Percentiles rank a stretch among this genome's conserved stretches.
phyloP scores from a whole-genome alignment of 768 basidiomycete genomes.

The Scleroderma bovista region DNA sequence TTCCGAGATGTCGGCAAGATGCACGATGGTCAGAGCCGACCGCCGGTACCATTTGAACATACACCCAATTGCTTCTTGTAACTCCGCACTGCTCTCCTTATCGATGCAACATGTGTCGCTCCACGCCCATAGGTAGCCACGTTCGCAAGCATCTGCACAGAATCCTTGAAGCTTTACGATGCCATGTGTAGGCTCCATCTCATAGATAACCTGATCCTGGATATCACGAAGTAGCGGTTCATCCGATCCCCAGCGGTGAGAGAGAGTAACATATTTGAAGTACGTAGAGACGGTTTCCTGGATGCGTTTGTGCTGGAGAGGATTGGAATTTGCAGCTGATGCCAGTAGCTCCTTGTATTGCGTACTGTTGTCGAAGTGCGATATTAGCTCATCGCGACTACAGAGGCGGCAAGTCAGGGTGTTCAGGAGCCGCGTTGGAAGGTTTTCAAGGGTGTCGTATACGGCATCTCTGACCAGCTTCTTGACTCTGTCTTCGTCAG shows the following conservation, averaged over 20 bases:
- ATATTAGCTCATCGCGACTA: no score
- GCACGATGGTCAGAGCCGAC: conserved; percentile 1
- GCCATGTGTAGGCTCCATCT: not conserved
- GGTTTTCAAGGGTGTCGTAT: no score
- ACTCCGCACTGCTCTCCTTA: conserved; percentile 1
- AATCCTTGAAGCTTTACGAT: conserved; percentile 1
- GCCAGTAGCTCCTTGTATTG: not conserved
- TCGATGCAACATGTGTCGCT: conserved; percentile 5
- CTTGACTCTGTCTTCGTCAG: no score
- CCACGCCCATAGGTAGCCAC: not conserved
- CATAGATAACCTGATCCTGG: not conserved
- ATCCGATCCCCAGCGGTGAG: not conserved
- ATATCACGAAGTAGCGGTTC: not conserved
- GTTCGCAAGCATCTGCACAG: not conserved
- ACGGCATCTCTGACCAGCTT: no score
- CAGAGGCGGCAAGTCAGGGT: no score
- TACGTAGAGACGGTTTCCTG: not conserved
- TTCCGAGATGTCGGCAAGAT: not conserved
- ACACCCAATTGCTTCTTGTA: not conserved
- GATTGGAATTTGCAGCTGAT: not conserved
- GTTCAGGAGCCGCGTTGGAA: no score
- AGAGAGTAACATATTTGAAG: not conserved
- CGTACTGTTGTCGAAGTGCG: not conserved
- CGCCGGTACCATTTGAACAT: conserved; percentile 4
- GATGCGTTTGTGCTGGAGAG: not conserved